Evolutionary conservation across 2,329 filamentous ascomycete species (phyloP), one percentile per base, ranked within the genome.

Genomic region (Aspergillus hortae): DNA sequence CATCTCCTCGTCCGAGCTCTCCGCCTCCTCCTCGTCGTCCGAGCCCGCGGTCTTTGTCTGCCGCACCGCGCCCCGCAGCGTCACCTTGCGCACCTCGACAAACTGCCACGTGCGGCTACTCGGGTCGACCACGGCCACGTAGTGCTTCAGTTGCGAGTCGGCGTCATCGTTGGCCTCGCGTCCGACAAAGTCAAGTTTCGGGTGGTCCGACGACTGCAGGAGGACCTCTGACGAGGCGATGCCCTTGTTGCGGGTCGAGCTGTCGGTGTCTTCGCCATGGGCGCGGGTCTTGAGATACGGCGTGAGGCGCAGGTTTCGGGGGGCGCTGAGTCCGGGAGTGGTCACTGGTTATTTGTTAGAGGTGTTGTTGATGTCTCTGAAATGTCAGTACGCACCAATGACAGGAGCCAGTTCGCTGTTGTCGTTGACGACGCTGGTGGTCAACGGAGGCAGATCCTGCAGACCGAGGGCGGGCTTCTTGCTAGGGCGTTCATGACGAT

Each of bases 61-160:
- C 43, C 73, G 65, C 21, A 77, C 60, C 42, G 64, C 76, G 51
- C 76, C 78, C 44, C 81, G 75, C n/a, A 86, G 70, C 4, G 75
- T 80, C 48, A 85, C 67, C 61, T 79, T 77, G 52, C 79, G 79
- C 19, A 77, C 77, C 66, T 81, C 67, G 9, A 80, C 71, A 43
- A 87, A 66, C 56, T 83, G 74, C 56, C 85, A 73, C 41, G 75
- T 76, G 50, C 75, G 75, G 4, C 74, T 75, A 23, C 72, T 67
- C 0, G 81, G 80, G 56, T 87, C 81, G 59, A 78, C 83, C 41
- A 86, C 72, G 47, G 80, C 83, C 53, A 85, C 67, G 58, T 86
- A 87, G 68, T 86, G 82, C 58, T 80, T 80, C 51, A 82, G 66
- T 54, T 78, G 70, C 27, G 75, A 76, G 52, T 83, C 77, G 46